These are phyloP conservation scores for Sungouiella blattae DNA, from an alignment of 805 yeast genomes.

Conservation along the genomic window DNA sequence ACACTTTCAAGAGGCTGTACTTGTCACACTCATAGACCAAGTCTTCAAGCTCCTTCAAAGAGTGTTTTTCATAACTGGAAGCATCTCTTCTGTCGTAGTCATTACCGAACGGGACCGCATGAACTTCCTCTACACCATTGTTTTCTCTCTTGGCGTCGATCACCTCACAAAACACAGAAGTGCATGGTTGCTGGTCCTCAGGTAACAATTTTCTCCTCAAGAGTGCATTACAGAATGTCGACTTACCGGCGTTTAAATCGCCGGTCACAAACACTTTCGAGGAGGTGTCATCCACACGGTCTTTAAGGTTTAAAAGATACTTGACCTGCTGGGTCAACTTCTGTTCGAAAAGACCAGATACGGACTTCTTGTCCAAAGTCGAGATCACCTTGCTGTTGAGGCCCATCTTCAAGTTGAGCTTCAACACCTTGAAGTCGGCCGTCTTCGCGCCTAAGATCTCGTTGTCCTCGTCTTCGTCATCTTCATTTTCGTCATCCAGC, in stretches of 20 bases:
- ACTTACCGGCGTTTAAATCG: slow-evolving; percentile 93
- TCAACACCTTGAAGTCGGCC: slow-evolving; percentile 51
- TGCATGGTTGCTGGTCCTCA: slow-evolving; percentile 97
- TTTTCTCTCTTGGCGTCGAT: slow-evolving; percentile 73
- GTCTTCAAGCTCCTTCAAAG: slow-evolving; percentile 55
- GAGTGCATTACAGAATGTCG: slow-evolving; percentile 90
- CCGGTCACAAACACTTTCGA: slow-evolving; percentile 97
- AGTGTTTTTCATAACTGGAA: slow-evolving; percentile 57
- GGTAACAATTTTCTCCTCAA: slow-evolving; percentile 77
- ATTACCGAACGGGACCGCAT: slow-evolving; percentile 68
- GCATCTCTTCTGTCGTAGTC: slow-evolving; percentile 55
- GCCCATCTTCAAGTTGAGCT: slow-evolving; percentile 58
- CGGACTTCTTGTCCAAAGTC: slow-evolving; percentile 61
- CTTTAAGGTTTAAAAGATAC: slow-evolving; percentile 69
- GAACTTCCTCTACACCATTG: slow-evolving; percentile 80
- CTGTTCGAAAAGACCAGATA: slow-evolving; percentile 66
- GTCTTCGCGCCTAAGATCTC: slow-evolving; percentile 25
- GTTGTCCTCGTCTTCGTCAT: slow-evolving; percentile 12
- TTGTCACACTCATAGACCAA: slow-evolving; percentile 72
- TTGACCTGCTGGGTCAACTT: slow-evolving; percentile 61
- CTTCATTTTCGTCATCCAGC: slow-evolving; percentile 3
- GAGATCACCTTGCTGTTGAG: slow-evolving; percentile 41
- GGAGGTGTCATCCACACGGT: slow-evolving; percentile 83
- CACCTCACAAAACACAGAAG: slow-evolving; percentile 93
- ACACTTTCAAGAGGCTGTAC: slow-evolving; percentile 73